A percentile compares a stretch with the other conserved stretches of the same genome.
phyloP scores from a whole-genome alignment of 2,329 filamentous ascomycete species.

The Boeremia exigua region DNA sequence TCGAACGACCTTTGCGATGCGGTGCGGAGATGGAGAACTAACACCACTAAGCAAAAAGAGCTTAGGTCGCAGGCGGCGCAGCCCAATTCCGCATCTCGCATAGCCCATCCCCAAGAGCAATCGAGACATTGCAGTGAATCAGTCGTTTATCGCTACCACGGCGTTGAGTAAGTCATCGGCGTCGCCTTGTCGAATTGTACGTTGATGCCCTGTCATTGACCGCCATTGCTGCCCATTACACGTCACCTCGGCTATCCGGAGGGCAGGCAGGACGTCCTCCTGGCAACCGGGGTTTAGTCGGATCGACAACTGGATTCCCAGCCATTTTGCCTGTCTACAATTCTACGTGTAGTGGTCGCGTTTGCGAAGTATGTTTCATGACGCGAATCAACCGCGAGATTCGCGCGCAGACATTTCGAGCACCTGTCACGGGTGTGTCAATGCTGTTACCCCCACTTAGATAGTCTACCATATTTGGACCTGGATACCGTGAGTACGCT shows the following conservation, averaged over 20 bases:
- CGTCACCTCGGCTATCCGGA: not conserved
- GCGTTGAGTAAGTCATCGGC: not conserved
- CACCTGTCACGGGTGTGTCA: conserved; percentile 9
- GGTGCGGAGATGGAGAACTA: not conserved
- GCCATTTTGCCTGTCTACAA: conserved; percentile 10
- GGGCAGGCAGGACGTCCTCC: not conserved
- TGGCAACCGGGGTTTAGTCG: conserved; percentile 3
- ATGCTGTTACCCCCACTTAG: conserved; percentile 13
- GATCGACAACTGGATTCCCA: not conserved
- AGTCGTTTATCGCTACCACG: not conserved
- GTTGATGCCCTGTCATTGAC: not conserved
- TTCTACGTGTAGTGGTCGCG: conserved; percentile 8
- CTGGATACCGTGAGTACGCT: conserved; percentile 12
- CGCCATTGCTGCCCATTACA: not conserved
- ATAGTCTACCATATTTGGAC: not conserved
- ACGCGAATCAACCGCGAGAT: conserved; percentile 11
- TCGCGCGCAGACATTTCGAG: conserved; percentile 10
- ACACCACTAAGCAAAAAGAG: not conserved
- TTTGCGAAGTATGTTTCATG: conserved; percentile 8
- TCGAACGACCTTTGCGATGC: not conserved
- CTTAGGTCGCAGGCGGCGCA: not conserved
- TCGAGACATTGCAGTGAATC: not conserved
- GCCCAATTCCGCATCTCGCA: not conserved
- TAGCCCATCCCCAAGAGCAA: not conserved
- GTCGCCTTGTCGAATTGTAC: not conserved